Percentiles rank a stretch among this genome's conserved stretches.
Conservation (phyloP, 805 yeast genomes). For the Candida quercuum region DNA sequence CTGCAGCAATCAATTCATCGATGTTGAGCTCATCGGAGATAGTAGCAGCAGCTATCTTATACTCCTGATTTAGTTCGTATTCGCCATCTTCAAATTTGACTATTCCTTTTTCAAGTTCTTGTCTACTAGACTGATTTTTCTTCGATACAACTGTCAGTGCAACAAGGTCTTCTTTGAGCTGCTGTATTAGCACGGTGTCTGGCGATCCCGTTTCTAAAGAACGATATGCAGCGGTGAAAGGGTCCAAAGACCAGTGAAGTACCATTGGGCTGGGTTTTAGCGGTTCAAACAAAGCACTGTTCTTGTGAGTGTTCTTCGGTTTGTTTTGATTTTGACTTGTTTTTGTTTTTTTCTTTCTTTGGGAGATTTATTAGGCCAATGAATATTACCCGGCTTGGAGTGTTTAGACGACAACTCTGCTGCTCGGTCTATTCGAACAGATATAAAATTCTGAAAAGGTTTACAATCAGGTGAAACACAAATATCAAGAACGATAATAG, state of each 20-base stretch:
- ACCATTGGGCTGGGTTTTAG: too few species aligned
- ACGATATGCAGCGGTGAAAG: constrained; percentile 14
- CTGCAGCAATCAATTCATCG: constrained; percentile 75
- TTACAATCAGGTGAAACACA: too few species aligned
- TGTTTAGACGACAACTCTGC: too few species aligned
- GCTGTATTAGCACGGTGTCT: constrained; percentile 11
- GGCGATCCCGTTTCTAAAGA: constrained; percentile 12
- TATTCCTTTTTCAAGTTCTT: constrained; percentile 38
- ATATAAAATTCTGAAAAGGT: too few species aligned
- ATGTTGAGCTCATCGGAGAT: constrained; percentile 63
- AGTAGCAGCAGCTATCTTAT: constrained; percentile 51
- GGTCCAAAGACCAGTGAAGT: constrained; percentile 17
- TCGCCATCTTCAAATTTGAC: constrained; percentile 49
- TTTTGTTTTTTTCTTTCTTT: constrained; percentile 5
- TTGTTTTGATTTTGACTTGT: background rate
- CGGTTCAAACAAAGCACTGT: too few species aligned
- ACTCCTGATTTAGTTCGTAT: constrained; percentile 59
- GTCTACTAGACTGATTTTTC: constrained; percentile 43
- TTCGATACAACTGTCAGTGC: constrained; percentile 35
- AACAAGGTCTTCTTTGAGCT: constrained; percentile 41
- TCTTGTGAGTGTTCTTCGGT: background rate
- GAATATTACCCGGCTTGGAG: too few species aligned
- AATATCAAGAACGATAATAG: too few species aligned
- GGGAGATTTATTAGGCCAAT: too few species aligned
- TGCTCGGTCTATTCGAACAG: too few species aligned